Conservation (phyloP, 495 filamentous ascomycete genomes). For the Penicillium salamii region DNA sequence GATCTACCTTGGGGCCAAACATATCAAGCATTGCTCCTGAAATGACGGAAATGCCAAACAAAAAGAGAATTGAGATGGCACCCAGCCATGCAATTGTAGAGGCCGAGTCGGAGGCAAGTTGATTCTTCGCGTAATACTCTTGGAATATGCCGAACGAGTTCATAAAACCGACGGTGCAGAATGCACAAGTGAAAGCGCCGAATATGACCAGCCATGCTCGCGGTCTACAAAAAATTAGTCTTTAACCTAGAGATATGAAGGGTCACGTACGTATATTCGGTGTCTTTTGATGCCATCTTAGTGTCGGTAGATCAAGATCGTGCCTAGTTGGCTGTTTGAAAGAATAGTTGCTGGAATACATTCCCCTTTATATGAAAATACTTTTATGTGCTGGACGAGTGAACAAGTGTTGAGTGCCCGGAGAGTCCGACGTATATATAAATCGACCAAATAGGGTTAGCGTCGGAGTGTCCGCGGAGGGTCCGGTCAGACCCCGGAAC, state of each 20-base stretch:
- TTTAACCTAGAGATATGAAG: background rate
- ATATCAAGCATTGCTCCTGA: slow-evolving; percentile 37
- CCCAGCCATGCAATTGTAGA: slow-evolving; percentile 62
- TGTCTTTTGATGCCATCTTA: background rate
- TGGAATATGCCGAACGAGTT: slow-evolving; percentile 65
- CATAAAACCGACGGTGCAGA: slow-evolving; percentile 57
- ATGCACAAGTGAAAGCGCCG: slow-evolving; percentile 32
- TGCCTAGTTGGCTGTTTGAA: background rate
- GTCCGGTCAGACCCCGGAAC: slow-evolving; percentile 17
- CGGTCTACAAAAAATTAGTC: slow-evolving; percentile 8
- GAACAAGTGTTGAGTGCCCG: background rate
- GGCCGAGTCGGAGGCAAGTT: slow-evolving; percentile 43
- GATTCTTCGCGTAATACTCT: slow-evolving; percentile 54
- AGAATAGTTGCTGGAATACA: no score
- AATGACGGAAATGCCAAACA: slow-evolving; percentile 32
- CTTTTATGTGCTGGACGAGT: no score
- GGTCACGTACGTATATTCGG: slow-evolving; percentile 24
- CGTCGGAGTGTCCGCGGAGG: slow-evolving; percentile 27
- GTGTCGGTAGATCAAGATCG: background rate
- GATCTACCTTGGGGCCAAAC: slow-evolving; percentile 32
- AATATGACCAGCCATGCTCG: slow-evolving; percentile 26
- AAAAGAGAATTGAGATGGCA: slow-evolving; percentile 43
- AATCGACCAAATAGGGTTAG: background rate
- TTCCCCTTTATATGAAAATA: background rate
- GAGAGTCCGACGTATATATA: slow-evolving; percentile 2